A percentile compares a stretch with the other conserved stretches of the same genome.
phyloP scores from a whole-genome alignment of 2,329 filamentous ascomycete species.

The Paraconiothyrium brasiliense region DNA sequence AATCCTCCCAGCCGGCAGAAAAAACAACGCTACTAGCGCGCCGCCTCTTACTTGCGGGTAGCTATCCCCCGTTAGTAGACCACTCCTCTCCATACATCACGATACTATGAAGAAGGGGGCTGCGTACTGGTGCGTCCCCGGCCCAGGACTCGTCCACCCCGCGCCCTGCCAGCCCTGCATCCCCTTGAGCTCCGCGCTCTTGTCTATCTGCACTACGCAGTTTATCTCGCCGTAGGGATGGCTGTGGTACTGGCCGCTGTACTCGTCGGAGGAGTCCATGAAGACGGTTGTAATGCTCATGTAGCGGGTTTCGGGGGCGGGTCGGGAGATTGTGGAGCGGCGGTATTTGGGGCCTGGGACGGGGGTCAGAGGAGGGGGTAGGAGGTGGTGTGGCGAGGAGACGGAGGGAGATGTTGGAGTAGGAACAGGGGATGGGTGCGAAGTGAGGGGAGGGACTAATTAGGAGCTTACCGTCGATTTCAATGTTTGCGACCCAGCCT shows the following conservation, averaged over 20 bases:
- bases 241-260: conserved; percentile 62
- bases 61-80: conserved; percentile 22
- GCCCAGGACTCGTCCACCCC: conserved; percentile 65
- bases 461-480: conserved; percentile 32
- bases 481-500: conserved; percentile 49
- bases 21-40: conserved; percentile 63
- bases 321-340: conserved; percentile 57
- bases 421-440: neutral
- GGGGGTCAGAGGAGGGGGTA: neutral
- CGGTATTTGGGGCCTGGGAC: conserved; percentile 33
- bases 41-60: conserved; percentile 64
- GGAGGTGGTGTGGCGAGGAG: neutral
- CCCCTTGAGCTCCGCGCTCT: conserved; percentile 61
- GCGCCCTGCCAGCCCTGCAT: conserved; percentile 66
- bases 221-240: conserved; percentile 67
- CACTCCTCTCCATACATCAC: no score
- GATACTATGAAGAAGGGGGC: no score
- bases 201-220: conserved; percentile 62
- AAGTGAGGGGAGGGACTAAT: no score
- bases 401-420: neutral
- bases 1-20: conserved; percentile 61
- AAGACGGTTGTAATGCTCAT: conserved; percentile 68
- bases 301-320: conserved; percentile 58
- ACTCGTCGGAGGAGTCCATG: conserved; percentile 62
- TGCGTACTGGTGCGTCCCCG: conserved; percentile 62